Evolutionary conservation across 495 filamentous ascomycete genomes (phyloP), one percentile per base, ranked within the genome.

Genomic region (Barbatosphaeria neglecta): DNA sequence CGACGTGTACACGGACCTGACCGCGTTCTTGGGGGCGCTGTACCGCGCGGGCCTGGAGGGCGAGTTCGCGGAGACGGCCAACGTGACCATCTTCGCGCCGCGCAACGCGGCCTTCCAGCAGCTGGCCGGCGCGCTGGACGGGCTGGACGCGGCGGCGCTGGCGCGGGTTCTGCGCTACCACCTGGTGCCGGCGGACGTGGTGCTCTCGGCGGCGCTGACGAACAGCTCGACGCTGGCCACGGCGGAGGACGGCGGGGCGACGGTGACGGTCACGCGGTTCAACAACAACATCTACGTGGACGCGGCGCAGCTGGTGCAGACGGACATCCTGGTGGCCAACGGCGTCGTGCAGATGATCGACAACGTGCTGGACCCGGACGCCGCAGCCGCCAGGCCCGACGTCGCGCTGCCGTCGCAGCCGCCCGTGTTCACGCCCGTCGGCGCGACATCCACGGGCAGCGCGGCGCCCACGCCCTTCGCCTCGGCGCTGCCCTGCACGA

Each of bases 311-410:
- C 64, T 86, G 19, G 53, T 81, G 15, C 54, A 82, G 19, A 46
- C 70, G 1, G 68, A 82, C 54, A 60, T 82, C 11, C 64, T 82
- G 0, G 55, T 80, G 43, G 58, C 68, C 17, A 80, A 81, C 43
- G 80, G 80, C 48, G 77, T 83, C 19, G 59, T 82, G 6, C 78
- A 82, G 59, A 57, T 81, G 40, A 73, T 82, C 50, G 74, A 81
- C 55, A 64, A 59, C 67, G 50, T 57, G 24, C 46, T 57, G 43
- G 46, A 50, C 46, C 50, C 50, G 22, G 46, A 51, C 22, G 5
- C n/a, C 22, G 6, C 27, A 33, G 40, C 10, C 27, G 41, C 54
- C 38, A 17, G 10, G 33, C 54, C 54, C 17, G 48, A 53, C 37
- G 44, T 53, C 11, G 20, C 22, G 1, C 43, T 40, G 22, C 46